Evolutionary conservation across 2,329 filamentous ascomycete species (phyloP).

Genomic region (Leptographium lundbergii): DNA sequence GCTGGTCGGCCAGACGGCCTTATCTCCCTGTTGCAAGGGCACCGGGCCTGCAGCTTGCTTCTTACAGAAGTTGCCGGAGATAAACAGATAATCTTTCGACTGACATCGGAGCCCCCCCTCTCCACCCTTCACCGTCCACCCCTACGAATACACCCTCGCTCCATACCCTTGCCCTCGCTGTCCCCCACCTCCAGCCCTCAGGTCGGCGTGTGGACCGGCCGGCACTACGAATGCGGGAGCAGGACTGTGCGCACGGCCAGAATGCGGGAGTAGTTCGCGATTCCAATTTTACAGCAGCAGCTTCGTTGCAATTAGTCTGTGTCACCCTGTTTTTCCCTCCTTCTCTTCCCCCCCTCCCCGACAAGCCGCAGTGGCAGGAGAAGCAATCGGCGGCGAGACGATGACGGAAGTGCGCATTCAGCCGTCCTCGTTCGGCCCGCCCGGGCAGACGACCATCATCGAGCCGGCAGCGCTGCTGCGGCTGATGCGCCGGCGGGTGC

Average conservation of each 20-base stretch:
- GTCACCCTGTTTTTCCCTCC: too few species aligned
- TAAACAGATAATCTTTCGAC: neutral
- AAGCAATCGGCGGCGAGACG: neutral
- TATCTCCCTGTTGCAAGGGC: too few species aligned
- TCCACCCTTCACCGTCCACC: neutral
- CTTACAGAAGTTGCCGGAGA: too few species aligned
- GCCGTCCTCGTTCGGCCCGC: neutral
- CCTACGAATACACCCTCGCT: neutral
- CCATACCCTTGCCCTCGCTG: neutral
- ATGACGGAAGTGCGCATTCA: neutral
- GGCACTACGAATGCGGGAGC: neutral
- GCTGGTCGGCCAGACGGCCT: too few species aligned
- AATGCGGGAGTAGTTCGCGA: neutral
- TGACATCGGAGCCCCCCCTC: neutral
- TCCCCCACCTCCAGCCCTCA: neutral
- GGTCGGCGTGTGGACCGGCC: neutral
- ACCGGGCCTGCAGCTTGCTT: too few species aligned
- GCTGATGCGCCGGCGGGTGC: constrained; percentile 13
- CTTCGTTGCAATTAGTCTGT: too few species aligned
- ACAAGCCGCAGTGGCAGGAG: neutral
- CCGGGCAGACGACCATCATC: constrained; percentile 1
- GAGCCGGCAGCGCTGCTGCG: constrained; percentile 9
- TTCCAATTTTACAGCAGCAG: neutral
- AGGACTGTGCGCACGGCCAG: neutral
- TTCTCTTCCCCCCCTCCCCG: neutral